These are phyloP conservation scores for Mallotus repandus DNA, from an alignment of 441 rosid genomes.

Conservation along the genomic window DNA sequence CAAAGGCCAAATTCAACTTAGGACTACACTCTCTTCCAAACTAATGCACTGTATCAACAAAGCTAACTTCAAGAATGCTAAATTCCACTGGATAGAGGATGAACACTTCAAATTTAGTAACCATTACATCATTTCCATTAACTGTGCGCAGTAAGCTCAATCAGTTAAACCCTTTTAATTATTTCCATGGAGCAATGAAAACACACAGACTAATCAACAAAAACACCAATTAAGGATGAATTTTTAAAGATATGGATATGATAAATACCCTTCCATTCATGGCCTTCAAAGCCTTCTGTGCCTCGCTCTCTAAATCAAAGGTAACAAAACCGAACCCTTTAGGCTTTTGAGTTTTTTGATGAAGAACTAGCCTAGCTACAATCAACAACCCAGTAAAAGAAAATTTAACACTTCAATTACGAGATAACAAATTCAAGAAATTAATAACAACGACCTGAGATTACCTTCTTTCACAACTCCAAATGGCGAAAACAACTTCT, in stretches of 20 bases:
- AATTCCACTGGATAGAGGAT: background rate
- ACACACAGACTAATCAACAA: background rate
- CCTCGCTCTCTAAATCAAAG: constrained; percentile 48
- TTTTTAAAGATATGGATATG: background rate
- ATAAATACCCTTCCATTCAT: constrained; percentile 60
- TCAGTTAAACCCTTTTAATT: background rate
- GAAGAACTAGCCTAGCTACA: constrained; percentile 49
- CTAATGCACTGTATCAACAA: too few relatives aligned
- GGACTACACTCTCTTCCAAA: too few relatives aligned
- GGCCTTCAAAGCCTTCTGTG: constrained; percentile 60
- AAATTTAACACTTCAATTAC: background rate
- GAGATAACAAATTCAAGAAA: background rate
- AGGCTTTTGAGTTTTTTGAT: constrained; percentile 51
- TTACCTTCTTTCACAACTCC: constrained; percentile 59
- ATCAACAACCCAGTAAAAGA: background rate
- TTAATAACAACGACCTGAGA: background rate
- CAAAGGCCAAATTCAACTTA: too few relatives aligned
- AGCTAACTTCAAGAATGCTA: background rate
- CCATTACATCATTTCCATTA: background rate
- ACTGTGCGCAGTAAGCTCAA: background rate
- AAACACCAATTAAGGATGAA: background rate
- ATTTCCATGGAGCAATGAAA: background rate
- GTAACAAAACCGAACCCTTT: constrained; percentile 69
- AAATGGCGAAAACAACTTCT: constrained; percentile 51
- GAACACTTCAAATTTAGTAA: background rate